phyloP scores from a whole-genome alignment of 208 protist species.

The Trypanosoma lewisi region DNA sequence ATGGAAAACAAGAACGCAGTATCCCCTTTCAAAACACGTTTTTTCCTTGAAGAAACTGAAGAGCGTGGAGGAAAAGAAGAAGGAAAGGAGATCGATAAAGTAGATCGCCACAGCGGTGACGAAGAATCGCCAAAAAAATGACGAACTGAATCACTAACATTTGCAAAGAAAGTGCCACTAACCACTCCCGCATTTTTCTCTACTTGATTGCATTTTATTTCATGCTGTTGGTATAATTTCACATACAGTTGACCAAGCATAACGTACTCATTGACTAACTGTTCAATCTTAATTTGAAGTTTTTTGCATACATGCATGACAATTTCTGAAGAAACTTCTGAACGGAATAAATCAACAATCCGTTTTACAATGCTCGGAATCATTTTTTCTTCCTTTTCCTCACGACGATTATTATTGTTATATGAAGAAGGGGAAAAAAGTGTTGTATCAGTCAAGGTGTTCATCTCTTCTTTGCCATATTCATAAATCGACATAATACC shows the following conservation, averaged over 20 bases:
- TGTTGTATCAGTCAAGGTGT: constrained; percentile 1
- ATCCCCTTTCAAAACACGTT: constrained; percentile 5
- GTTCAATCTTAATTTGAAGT: constrained; percentile 47
- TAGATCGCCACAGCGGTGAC: not conserved
- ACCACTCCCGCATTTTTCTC: constrained; percentile 15
- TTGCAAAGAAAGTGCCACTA: not conserved
- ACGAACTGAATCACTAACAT: not conserved
- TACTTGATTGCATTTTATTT: constrained; percentile 37
- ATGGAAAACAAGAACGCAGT: constrained; percentile 7
- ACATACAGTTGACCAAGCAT: constrained; percentile 63
- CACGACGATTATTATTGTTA: no score
- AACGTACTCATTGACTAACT: constrained; percentile 64
- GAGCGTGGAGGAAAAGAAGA: no score
- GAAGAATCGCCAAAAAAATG: not conserved
- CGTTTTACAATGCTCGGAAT: constrained; percentile 6
- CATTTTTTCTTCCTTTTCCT: not conserved
- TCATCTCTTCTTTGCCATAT: constrained; percentile 23
- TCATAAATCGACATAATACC: constrained; percentile 32
- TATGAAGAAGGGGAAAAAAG: not conserved
- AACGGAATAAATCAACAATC: constrained; percentile 20
- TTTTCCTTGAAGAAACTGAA: not conserved
- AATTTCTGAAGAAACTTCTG: not conserved
- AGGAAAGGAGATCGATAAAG: no score
- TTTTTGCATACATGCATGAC: constrained; percentile 29
- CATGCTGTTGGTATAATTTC: constrained; percentile 45